Conservation (phyloP, 1,139 yeast species). For the Taphrina sp. region DNA sequence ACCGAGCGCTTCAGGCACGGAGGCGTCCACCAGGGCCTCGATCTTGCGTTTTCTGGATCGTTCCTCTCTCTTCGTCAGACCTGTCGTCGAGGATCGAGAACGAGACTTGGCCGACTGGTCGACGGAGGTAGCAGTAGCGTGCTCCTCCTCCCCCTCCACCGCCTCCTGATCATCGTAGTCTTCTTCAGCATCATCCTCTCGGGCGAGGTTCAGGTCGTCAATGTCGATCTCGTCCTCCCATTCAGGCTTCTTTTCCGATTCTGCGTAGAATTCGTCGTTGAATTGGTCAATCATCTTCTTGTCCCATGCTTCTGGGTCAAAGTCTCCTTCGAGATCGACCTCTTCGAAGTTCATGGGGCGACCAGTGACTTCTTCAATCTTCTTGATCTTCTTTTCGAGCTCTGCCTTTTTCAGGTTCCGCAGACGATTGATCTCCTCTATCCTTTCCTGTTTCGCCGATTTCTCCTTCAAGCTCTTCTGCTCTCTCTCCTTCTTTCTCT, state of each 20-base stretch:
- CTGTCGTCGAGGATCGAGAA: constrained; percentile 59
- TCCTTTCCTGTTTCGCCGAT: constrained; percentile 56
- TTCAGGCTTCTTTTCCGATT: constrained; percentile 54
- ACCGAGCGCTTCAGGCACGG: constrained; percentile 7
- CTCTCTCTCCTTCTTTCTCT: constrained; percentile 82
- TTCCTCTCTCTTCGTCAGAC: constrained; percentile 60
- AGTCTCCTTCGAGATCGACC: constrained; percentile 77
- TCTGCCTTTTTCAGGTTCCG: constrained; percentile 73
- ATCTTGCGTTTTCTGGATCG: constrained; percentile 59
- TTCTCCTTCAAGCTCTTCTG: constrained; percentile 57
- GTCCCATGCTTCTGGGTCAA: constrained; percentile 92
- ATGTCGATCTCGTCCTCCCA: constrained; percentile 52
- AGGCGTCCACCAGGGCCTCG: constrained; percentile 24
- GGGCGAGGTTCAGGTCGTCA: constrained; percentile 38
- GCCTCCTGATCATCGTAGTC: constrained; percentile 37
- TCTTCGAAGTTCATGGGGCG: constrained; percentile 53
- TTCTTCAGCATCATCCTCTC: constrained; percentile 43
- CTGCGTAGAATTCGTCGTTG: constrained; percentile 69
- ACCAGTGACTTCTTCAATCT: constrained; percentile 81
- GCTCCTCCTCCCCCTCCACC: constrained; percentile 39
- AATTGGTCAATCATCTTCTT: constrained; percentile 78
- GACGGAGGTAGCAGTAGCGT: constrained; percentile 39
- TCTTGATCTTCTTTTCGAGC: constrained; percentile 70
- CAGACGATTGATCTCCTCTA: constrained; percentile 65
- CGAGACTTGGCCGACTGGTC: constrained; percentile 35